These are phyloP conservation scores for Athelia psychrophila DNA, from an alignment of 1,284 basidiomycete species.

Conservation along the genomic window DNA sequence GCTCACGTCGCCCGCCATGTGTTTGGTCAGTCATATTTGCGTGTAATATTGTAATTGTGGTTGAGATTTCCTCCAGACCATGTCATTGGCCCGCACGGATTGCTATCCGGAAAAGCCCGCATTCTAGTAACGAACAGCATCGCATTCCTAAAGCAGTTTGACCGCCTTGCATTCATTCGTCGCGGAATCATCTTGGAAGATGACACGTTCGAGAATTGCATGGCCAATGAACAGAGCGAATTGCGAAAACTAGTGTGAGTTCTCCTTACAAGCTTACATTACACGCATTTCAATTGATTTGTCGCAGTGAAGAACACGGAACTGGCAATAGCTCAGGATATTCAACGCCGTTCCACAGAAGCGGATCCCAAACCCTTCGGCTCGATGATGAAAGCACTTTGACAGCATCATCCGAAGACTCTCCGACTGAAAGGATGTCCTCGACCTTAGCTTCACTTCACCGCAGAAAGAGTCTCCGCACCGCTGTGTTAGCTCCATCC, in stretches of 20 bases:
- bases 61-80: conserved; percentile 50
- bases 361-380: conserved; percentile 40
- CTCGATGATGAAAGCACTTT: conserved; percentile 19
- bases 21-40: conserved; percentile 41
- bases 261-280: background rate
- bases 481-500: conserved; percentile 41
- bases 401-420: conserved; percentile 16
- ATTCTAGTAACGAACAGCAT: conserved; percentile 91
- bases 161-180: conserved; percentile 79
- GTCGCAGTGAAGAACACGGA: conserved; percentile 41
- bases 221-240: conserved; percentile 65
- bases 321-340: conserved; percentile 38
- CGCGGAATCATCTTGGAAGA: conserved; percentile 83
- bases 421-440: conserved; percentile 15
- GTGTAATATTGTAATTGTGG: too few relatives aligned
- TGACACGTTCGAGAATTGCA: conserved; percentile 66
- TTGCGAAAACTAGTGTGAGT: conserved; percentile 81
- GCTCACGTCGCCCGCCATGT: conserved; percentile 73
- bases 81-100: conserved; percentile 86
- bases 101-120: conserved; percentile 84
- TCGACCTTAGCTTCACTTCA: conserved; percentile 44
- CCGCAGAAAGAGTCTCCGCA: conserved; percentile 46
- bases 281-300: too few relatives aligned
- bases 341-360: conserved; percentile 50
- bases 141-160: conserved; percentile 79